Conservation (phyloP, 805 yeast genomes). For the Ogataea thermomethanolica region DNA sequence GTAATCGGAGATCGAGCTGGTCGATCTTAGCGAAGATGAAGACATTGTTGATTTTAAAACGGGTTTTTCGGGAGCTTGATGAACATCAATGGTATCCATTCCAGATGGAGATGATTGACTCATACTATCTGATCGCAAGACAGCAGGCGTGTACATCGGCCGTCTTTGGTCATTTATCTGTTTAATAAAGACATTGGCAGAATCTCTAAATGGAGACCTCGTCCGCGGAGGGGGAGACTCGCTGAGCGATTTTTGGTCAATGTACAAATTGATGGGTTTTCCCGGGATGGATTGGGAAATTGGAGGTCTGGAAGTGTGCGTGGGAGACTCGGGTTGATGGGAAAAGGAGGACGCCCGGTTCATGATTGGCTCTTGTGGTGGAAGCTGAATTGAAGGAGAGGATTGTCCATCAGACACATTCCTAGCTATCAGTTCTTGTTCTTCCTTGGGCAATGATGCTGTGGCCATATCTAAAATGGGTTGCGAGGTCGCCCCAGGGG, state of each 20-base stretch:
- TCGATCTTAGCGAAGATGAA: constrained; percentile 25
- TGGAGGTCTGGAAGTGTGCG: neutral
- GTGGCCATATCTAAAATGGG: constrained; percentile 18
- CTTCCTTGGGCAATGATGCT: constrained; percentile 10
- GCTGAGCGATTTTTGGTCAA: constrained; percentile 5
- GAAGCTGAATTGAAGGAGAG: neutral
- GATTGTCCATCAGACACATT: neutral
- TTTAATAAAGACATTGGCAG: constrained; percentile 42
- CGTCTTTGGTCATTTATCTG: constrained; percentile 79
- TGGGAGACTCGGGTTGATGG: neutral
- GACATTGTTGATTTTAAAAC: constrained; percentile 17
- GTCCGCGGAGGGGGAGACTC: constrained; percentile 22
- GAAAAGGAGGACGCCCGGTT: neutral
- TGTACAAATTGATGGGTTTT: constrained; percentile 6
- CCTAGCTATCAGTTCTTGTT: neutral
- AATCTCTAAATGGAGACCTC: constrained; percentile 30
- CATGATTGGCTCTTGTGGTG: neutral
- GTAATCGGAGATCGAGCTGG: constrained; percentile 26
- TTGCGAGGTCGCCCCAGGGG: constrained; percentile 8
- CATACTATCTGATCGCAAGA: constrained; percentile 45
- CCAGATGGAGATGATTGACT: constrained; percentile 8
- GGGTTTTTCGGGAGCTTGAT: constrained; percentile 20
- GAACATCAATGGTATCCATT: constrained; percentile 14
- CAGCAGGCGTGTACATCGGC: constrained; percentile 91
- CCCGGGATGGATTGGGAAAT: constrained; percentile 4